Conservation (phyloP, 2,329 filamentous ascomycete species). For the Pestalotiopsis sp. region DNA sequence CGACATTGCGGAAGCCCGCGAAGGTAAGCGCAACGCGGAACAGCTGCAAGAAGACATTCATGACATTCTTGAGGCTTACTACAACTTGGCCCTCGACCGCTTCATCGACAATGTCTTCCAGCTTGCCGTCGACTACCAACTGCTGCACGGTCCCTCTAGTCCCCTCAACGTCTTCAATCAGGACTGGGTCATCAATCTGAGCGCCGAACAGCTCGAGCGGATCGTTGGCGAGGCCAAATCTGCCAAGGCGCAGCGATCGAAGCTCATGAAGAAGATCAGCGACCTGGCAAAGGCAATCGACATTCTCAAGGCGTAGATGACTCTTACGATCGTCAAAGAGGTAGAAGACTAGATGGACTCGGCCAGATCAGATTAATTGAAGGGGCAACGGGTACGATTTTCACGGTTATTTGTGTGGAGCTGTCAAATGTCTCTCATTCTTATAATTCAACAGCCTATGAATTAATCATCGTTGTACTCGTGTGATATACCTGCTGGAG, state of each 20-base stretch:
- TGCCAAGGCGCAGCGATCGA: constrained; percentile 22
- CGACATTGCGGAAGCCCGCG: constrained; percentile 13
- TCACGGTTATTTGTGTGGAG: no score
- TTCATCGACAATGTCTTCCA: constrained; percentile 39
- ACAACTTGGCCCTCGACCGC: constrained; percentile 31
- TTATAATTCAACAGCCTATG: no score
- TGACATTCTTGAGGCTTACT: constrained; percentile 36
- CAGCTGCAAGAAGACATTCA: constrained; percentile 30
- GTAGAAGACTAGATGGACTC: no score
- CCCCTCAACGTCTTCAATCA: constrained; percentile 33
- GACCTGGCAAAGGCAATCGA: constrained; percentile 27
- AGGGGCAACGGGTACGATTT: no score
- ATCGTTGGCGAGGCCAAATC: constrained; percentile 29
- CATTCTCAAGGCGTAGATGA: constrained; percentile 20
- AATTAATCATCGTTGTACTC: no score
- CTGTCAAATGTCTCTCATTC: no score
- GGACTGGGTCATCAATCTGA: constrained; percentile 32
- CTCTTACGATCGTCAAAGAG: no score
- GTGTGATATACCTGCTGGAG: no score
- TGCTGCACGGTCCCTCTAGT: constrained; percentile 27
- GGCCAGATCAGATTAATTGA: no score
- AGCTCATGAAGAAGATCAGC: constrained; percentile 25
- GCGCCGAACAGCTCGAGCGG: constrained; percentile 22
- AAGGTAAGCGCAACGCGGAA: constrained; percentile 23
- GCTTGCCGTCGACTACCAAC: constrained; percentile 30